These are phyloP conservation scores for Penicillium palitans DNA, from an alignment of 2,329 filamentous ascomycete genomes.

Conservation along the genomic window DNA sequence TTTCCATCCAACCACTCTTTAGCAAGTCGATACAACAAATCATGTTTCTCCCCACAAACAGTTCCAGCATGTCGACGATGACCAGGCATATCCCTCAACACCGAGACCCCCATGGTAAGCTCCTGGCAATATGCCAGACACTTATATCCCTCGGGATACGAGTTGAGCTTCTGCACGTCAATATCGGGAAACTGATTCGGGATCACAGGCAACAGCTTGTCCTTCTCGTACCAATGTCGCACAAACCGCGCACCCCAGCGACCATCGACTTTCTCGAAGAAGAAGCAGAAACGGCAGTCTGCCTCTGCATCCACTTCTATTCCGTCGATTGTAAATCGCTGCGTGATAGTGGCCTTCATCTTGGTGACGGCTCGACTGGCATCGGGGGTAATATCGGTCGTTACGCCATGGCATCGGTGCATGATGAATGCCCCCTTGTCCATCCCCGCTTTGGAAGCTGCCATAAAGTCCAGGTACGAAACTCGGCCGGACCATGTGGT, in stretches of 20 bases:
- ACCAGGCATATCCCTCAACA: constrained; percentile 49
- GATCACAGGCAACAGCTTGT: constrained; percentile 51
- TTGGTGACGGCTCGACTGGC: constrained; percentile 49
- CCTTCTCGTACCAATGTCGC: constrained; percentile 55
- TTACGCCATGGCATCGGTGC: constrained; percentile 52
- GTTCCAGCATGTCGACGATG: constrained; percentile 42
- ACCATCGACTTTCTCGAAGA: constrained; percentile 45
- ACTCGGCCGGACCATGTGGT: constrained; percentile 54
- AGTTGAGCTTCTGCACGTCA: constrained; percentile 42
- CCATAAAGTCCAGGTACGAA: constrained; percentile 48
- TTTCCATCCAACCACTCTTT: constrained; percentile 50
- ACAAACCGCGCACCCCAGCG: constrained; percentile 50
- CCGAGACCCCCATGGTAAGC: constrained; percentile 48
- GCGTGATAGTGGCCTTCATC: constrained; percentile 54
- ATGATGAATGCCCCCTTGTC: constrained; percentile 56
- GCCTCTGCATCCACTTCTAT: constrained; percentile 49
- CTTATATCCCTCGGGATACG: constrained; percentile 49
- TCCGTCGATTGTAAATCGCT: constrained; percentile 47
- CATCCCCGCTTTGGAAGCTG: constrained; percentile 53
- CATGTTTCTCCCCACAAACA: constrained; percentile 46
- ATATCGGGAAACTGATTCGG: constrained; percentile 45
- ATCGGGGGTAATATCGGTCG: constrained; percentile 46
- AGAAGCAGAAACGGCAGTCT: constrained; percentile 52
- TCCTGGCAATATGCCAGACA: constrained; percentile 49
- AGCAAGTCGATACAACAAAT: constrained; percentile 46